Evolutionary conservation across 1,139 yeast species (phyloP).

Genomic region (Debaryomyces subglobosus): DNA sequence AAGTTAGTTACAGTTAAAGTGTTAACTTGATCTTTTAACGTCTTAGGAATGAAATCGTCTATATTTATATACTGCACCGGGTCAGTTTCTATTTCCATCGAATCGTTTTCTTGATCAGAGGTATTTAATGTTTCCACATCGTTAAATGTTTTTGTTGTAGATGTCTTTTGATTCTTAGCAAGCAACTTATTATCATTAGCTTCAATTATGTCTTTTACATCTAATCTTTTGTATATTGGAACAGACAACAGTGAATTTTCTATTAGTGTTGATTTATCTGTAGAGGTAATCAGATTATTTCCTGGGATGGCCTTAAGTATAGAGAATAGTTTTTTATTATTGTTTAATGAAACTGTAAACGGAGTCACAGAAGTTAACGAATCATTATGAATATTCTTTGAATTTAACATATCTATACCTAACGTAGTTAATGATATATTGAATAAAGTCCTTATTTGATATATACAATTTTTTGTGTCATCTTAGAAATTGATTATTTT

Average conservation of each 20-base stretch:
- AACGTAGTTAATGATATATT: not conserved
- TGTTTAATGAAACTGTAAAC: conserved; percentile 18
- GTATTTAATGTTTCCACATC: conserved; percentile 5
- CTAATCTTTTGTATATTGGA: conserved; percentile 27
- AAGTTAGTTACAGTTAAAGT: conserved; percentile 38
- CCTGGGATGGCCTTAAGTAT: conserved; percentile 13
- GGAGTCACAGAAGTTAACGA: conserved; percentile 15
- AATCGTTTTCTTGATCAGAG: conserved; percentile 10
- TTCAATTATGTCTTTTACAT: conserved; percentile 25
- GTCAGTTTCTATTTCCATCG: conserved; percentile 18
- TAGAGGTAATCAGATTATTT: not conserved
- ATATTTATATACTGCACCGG: conserved; percentile 23
- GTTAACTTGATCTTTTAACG: conserved; percentile 40
- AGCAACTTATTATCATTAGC: conserved; percentile 27
- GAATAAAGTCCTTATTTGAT: not conserved
- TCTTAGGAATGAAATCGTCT: conserved; percentile 30
- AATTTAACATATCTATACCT: not conserved
- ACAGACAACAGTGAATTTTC: conserved; percentile 12
- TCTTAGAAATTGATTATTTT: not conserved
- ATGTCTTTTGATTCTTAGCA: conserved; percentile 7
- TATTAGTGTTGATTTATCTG: not conserved
- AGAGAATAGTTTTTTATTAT: conserved; percentile 18
- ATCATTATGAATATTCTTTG: not conserved
- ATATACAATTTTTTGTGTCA: conserved; percentile 2
- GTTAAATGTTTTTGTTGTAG: not conserved